Evolutionary conservation across 768 basidiomycete species (phyloP).

Genomic region (Pisolithus tinctorius): DNA sequence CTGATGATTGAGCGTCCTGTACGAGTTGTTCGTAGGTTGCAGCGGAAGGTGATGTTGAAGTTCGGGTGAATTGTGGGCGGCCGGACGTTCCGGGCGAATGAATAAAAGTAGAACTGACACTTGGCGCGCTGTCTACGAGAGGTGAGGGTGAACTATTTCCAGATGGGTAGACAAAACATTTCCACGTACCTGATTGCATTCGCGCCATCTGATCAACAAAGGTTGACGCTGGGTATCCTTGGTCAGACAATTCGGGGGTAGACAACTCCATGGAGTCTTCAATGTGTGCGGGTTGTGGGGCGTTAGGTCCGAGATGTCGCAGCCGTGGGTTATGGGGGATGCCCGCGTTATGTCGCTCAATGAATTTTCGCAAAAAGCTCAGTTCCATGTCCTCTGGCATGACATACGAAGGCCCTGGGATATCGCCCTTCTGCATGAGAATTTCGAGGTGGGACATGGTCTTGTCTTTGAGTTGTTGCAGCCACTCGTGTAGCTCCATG

Average conservation of each 20-base stretch:
- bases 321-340: constrained; percentile 78
- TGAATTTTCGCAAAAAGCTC: constrained; percentile 72
- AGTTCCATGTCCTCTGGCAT: constrained; percentile 80
- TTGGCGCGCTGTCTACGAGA: constrained; percentile 20
- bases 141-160: constrained; percentile 2
- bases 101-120: constrained; percentile 25
- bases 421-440: constrained; percentile 84
- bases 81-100: constrained; percentile 26
- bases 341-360: constrained; percentile 70
- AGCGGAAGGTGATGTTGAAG: constrained; percentile 46
- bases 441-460: constrained; percentile 84
- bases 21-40: constrained; percentile 46
- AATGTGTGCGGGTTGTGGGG: constrained; percentile 24
- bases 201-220: constrained; percentile 30
- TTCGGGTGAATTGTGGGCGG: constrained; percentile 33
- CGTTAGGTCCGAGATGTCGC: constrained; percentile 40
- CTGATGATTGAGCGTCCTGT: constrained; percentile 53
- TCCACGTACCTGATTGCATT: constrained; percentile 26
- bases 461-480: constrained; percentile 83
- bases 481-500: constrained; percentile 85
- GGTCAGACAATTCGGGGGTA: constrained; percentile 29
- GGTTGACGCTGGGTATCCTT: constrained; percentile 23
- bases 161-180: background rate
- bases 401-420: constrained; percentile 72
- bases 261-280: constrained; percentile 29